Base-by-base conservation (phyloP, 2,329 filamentous ascomycete species). In the Rachicladosporium sp. region DNA sequence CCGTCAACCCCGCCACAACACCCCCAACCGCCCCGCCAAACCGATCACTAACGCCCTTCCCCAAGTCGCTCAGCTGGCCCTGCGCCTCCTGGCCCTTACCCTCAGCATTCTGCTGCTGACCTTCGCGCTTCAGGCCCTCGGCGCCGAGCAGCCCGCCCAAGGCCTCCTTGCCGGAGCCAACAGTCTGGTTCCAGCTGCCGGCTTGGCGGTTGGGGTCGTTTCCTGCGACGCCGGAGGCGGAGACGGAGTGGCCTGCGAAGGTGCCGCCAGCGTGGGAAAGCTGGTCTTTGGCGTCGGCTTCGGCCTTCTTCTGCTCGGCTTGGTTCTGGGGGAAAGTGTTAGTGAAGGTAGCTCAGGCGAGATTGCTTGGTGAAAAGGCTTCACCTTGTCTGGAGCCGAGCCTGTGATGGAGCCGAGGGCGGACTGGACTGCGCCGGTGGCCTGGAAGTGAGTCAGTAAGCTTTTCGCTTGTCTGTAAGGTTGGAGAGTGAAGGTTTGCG, bases 121-220 rank as follows among this genome's bases (percentile, higher is more conserved):
- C 89, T 13, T 78, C 58, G 35, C 76, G 69, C 68, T 88, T 89
- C 40, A 95, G 63, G 29, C 68, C 71, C 64, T 91, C 80, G 47
- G 75, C 78, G 44, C 88, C 89, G 19, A 89, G 49, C 4, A 89
- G 52, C 12, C 79, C 78, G 42, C 89, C 89, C 1, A 91, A 47
- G 4, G 78, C 68, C 59, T 95, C 85, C 69, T 95, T 95, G 33
- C 79, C 79, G 1, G 81, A 75, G 38, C 88, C 89, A n/a, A 88
- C 56, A 4, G 86, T 93, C 66, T 95, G 88, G 67, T 94, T 85
- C 78, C 82, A 93, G 11, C 72, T 71, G 33, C 89, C 88, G 11
- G 74, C 59, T 13, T 71, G 66, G 48, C 87, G 83, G 59, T 89
- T 69, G 8, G 78, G 68, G 61, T 84, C 70, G 61, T 94, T 85